Conservation (phyloP, 2,329 filamentous ascomycete genomes). For the Apiospora pterosperma region DNA sequence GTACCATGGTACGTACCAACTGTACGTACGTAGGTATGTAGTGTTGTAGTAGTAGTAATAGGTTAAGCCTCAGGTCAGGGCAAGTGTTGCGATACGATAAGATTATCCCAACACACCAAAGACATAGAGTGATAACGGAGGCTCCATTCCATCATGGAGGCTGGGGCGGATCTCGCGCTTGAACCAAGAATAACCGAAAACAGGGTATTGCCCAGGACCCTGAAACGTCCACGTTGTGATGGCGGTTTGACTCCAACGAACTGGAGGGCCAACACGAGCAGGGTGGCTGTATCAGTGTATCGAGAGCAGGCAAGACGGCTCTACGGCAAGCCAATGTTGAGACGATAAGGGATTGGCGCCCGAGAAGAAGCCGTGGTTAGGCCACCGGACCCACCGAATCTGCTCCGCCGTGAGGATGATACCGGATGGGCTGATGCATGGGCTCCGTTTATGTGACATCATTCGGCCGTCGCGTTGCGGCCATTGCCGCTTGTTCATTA, state of each 20-base stretch:
- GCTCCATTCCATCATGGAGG: neutral
- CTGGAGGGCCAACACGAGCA: neutral
- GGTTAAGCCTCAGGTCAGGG: too few species aligned
- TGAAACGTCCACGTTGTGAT: conserved; percentile 4
- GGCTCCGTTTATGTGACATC: conserved; percentile 12
- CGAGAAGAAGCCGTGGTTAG: conserved; percentile 13
- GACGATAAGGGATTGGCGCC: conserved; percentile 1
- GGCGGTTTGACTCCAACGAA: conserved; percentile 2
- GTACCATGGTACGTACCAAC: neutral
- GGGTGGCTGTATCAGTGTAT: neutral
- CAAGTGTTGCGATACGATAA: neutral
- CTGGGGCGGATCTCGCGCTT: conserved; percentile 6
- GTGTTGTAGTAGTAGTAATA: too few species aligned
- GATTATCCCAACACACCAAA: neutral
- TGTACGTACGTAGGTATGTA: neutral
- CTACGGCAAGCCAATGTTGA: neutral
- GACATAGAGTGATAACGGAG: neutral
- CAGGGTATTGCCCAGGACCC: neutral
- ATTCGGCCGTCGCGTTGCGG: too few species aligned
- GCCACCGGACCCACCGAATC: conserved; percentile 7
- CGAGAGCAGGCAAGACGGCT: neutral
- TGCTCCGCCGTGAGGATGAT: conserved; percentile 9
- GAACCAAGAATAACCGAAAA: neutral
- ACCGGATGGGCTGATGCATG: conserved; percentile 4
- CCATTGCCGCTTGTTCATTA: neutral